Evolutionary conservation across 2,329 filamentous ascomycete species (phyloP), one percentile per base, ranked within the genome.

Genomic region (Herpotrichia juniperi): DNA sequence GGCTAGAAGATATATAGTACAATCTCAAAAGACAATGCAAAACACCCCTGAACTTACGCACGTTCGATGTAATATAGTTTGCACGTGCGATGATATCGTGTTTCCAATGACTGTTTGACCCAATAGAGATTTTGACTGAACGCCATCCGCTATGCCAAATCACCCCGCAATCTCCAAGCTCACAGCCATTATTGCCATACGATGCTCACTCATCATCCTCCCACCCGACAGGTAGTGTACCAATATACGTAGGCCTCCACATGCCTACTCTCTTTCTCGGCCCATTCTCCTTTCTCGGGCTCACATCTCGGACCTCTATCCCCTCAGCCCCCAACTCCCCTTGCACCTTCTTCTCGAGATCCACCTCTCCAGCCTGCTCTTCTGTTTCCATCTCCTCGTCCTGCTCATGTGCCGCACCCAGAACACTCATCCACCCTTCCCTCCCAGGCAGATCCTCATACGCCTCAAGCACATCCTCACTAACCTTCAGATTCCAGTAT

Each of bases 401-500:
- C 12, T 17, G 42, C 16, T 34, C 25, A 10, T 19, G 9, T 19
- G 66, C 64, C 7, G 73, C 75, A 11, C 69, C 57, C 17, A 78
- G 51, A 10, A 78, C 43, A 10, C 35, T 47, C 2, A 45, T 17
- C 67, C 66, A 69, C 32, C 52, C 22, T 28, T 49, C 48, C 4
- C 42, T 4, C 19, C 53, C 55, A 21, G 44, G 8, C 1, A 64
- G 53, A 0, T 56, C 53, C 21, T 66, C 61, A 0, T 53, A 58
- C 1, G 44, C 26, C 24, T 64, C 56, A 17, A 78, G 46, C 22
- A 78, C 16, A 14, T 43, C 50, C 39, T 68, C 61, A 0, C 72
- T 75, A 8, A 79, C 58, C 48, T 61, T 62, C 19, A 72, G 46
- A 34, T 69, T 71, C 76, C 75, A 78, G 25, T 57, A 54, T 7